Evolutionary conservation across 495 filamentous ascomycete species (phyloP).

Genomic region (Pyrenula aspistea): DNA sequence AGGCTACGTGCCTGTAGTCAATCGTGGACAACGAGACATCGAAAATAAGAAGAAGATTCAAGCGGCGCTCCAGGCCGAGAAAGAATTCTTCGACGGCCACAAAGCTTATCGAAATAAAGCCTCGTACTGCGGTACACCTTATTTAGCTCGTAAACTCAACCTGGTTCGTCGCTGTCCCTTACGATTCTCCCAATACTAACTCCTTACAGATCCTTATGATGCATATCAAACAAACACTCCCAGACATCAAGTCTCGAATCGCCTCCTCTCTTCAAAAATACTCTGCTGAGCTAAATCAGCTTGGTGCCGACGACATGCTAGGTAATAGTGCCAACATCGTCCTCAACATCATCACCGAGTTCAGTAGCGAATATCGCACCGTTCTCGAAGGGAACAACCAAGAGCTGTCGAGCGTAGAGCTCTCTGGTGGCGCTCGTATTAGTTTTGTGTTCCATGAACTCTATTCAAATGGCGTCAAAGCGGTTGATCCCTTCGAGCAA

Average conservation of each 20-base stretch:
- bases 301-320: conserved; percentile 82
- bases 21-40: conserved; percentile 97
- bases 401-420: conserved; percentile 84
- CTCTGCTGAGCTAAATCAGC: conserved; percentile 59
- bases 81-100: conserved; percentile 96
- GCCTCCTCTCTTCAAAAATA: conserved; percentile 89
- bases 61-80: conserved; percentile 88
- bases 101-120: conserved; percentile 98
- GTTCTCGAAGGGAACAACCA: conserved; percentile 94
- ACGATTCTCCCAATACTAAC: conserved; percentile 5
- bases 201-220: conserved; percentile 83
- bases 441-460: conserved; percentile 99
- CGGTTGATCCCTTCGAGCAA: conserved; percentile 92
- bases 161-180: conserved; percentile 37
- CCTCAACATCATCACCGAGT: conserved; percentile 97
- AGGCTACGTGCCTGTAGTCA: conserved; percentile 97
- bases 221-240: conserved; percentile 99
- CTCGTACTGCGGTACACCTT: conserved; percentile 96
- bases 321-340: conserved; percentile 94
- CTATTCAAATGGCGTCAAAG: conserved; percentile 96
- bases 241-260: conserved; percentile 96
- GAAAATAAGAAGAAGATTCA: conserved; percentile 92
- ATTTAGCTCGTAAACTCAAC: conserved; percentile 92
- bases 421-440: conserved; percentile 95
- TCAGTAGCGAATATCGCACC: conserved; percentile 92